phyloP scores from a whole-genome alignment of 345 rosid genomes.

The Hevea brasiliensis region DNA sequence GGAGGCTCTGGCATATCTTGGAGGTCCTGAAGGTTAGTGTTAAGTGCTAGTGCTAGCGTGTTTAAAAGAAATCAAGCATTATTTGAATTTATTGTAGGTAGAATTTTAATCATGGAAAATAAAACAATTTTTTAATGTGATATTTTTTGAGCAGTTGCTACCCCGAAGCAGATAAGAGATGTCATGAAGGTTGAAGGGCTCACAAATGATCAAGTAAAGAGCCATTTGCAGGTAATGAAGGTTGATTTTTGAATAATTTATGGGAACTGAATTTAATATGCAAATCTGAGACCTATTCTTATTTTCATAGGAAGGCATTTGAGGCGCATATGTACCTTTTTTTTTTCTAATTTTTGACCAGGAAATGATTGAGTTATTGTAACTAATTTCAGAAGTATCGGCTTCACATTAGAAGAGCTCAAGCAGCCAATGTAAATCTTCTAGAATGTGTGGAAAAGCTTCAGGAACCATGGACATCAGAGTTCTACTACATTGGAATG shows the following conservation, averaged over 20 bases:
- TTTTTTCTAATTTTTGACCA: not conserved
- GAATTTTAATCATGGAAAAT: not conserved
- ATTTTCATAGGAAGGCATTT: too few species aligned
- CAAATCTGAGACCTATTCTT: too few species aligned
- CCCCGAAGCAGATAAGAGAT: not conserved
- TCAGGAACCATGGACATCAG: not conserved
- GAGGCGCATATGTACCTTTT: too few species aligned
- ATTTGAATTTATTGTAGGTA: too few species aligned
- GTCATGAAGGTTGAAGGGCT: constrained; percentile 7
- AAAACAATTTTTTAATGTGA: not conserved
- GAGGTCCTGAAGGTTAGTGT: constrained; percentile 28
- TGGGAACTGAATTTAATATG: too few species aligned
- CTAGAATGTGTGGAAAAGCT: not conserved
- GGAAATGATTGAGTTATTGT: not conserved
- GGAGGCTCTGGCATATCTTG: constrained; percentile 21
- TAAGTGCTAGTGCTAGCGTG: not conserved
- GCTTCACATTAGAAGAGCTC: not conserved
- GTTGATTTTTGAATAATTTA: too few species aligned
- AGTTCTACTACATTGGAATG: not conserved
- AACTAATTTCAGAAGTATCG: constrained; percentile 10
- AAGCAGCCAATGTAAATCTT: not conserved
- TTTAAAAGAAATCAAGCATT: not conserved
- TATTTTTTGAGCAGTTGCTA: not conserved
- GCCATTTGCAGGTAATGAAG: constrained; percentile 21
- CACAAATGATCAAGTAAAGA: constrained; percentile 9